Conservation (phyloP, 352 stramenopile species). For the Pythium myriotylum region DNA sequence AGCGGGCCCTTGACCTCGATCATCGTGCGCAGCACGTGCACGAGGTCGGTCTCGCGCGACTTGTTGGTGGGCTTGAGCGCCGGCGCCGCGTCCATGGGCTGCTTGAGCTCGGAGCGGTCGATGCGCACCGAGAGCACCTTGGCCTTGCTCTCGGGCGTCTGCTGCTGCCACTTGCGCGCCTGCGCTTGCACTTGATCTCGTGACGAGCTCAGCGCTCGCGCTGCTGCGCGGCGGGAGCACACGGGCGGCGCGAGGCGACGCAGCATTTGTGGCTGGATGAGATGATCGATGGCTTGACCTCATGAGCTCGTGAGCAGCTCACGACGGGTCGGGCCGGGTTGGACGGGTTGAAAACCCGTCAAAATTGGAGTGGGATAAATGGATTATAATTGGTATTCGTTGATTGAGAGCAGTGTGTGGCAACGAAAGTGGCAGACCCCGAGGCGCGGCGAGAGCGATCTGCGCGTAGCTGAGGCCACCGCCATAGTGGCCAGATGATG, state of each 20-base stretch:
- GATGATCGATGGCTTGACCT: not conserved
- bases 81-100: slow-evolving; percentile 36
- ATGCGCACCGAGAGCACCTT: slow-evolving; percentile 66
- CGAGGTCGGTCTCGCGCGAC: slow-evolving; percentile 68
- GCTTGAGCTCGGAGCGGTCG: slow-evolving; percentile 78
- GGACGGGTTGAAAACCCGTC: too few species aligned
- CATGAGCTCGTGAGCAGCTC: too few species aligned
- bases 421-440: too few species aligned
- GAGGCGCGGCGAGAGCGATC: too few species aligned
- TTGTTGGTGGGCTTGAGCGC: slow-evolving; percentile 34
- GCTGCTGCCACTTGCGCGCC: slow-evolving; percentile 62
- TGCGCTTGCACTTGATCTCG: slow-evolving; percentile 37
- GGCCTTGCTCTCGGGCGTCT: slow-evolving; percentile 46
- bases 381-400: too few species aligned
- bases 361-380: too few species aligned
- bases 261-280: not conserved
- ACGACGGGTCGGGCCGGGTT: too few species aligned
- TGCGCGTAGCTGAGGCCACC: too few species aligned
- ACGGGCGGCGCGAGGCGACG: not conserved
- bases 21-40: slow-evolving; percentile 83
- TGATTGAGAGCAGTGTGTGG: too few species aligned
- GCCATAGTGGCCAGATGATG: too few species aligned
- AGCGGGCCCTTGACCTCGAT: slow-evolving; percentile 94
- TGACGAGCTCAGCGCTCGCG: slow-evolving; percentile 27
- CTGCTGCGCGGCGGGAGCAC: not conserved